Base-by-base conservation (phyloP, 202 grass and related monocot species). In the Dendrocalamus latiflorus region DNA sequence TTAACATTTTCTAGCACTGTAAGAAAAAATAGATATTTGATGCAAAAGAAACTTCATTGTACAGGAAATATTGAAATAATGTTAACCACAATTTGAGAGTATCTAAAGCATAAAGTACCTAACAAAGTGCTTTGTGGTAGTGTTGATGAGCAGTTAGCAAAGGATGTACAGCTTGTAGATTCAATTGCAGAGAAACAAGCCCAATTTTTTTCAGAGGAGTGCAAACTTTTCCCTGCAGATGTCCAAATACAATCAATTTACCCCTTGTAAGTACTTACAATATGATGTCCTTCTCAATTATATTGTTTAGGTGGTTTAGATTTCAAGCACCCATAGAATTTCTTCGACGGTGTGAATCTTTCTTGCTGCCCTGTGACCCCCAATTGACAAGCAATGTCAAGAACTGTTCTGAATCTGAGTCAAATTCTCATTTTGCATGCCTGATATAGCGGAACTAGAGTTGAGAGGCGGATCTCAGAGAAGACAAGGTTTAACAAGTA, bases 161-260 rank as follows among this genome's bases (percentile, higher is more conserved):
- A 98, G 81, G 95, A 98, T 76, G 91, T 98, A 56, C 95, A 93
- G 43, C 83, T 98, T 9, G 93, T 98, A 59, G 95, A 98, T 89
- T 93, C 90, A 54, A 98, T 98, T 90, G 89, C 95, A 42, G 95
- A 98, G 70, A 98, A 87, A 65, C 95, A 98, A 85, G 91, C 89
- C 54, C 95, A 93, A 76, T 88, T 95, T 12, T 95, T 98, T 75
- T 95, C 95, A 53, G 95, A 98, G 83, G 93, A 98, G 61, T 95
- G 88, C 87, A 98, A 98, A 71, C 93, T 98, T 72, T 98, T 98
- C 45, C 95, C 95, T 41, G 95, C 93, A 45, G 95, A 98, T 98
- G 95, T 98, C 18, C 95, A 98, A 79, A 98, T 98, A 60, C 95
- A 98, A 87, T 95, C 95, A 81, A 90, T 95, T 70, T 98, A 98